Percentiles rank a stretch among this genome's conserved stretches.
Conservation (phyloP, 805 yeast species). For the Ogataea paraovalis region DNA sequence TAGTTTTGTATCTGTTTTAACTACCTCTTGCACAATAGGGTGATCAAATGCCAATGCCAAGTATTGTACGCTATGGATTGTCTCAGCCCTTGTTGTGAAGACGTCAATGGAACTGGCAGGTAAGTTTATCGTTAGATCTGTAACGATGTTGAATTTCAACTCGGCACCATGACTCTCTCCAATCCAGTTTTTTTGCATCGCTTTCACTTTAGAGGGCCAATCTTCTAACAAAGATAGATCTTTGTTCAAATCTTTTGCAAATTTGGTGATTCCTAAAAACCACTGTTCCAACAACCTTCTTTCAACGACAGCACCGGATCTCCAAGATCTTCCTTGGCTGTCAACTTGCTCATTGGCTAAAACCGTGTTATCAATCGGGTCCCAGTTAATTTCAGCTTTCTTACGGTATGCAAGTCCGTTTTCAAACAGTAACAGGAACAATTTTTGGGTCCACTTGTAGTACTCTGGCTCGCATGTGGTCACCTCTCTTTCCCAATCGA, state of each 20-base stretch:
- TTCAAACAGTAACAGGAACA: conserved; percentile 69
- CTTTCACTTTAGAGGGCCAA: conserved; percentile 88
- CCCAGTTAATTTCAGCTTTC: conserved; percentile 94
- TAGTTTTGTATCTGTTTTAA: conserved; percentile 38
- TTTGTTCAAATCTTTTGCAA: conserved; percentile 59
- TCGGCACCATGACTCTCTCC: conserved; percentile 84
- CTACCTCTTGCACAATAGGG: conserved; percentile 44
- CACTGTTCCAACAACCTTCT: conserved; percentile 80
- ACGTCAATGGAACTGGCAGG: conserved; percentile 37
- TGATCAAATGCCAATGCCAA: conserved; percentile 75
- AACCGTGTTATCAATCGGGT: conserved; percentile 92
- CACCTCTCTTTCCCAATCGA: conserved; percentile 92
- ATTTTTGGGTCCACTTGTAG: conserved; percentile 88
- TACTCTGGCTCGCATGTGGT: conserved; percentile 84
- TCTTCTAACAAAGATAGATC: conserved; percentile 59
- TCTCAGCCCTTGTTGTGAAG: conserved; percentile 90
- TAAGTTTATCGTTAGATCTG: conserved; percentile 15
- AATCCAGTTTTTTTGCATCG: conserved; percentile 94
- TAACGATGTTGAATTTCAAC: conserved; percentile 51
- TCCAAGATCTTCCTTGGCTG: conserved; percentile 86
- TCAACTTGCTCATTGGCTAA: conserved; percentile 97
- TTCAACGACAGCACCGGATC: conserved; percentile 94
- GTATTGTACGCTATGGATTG: conserved; percentile 78
- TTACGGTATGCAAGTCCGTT: conserved; percentile 82
- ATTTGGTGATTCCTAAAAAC: conserved; percentile 88